Evolutionary conservation across 1,284 basidiomycete genomes (phyloP).

Genomic region (Violaceomyces palustris): DNA sequence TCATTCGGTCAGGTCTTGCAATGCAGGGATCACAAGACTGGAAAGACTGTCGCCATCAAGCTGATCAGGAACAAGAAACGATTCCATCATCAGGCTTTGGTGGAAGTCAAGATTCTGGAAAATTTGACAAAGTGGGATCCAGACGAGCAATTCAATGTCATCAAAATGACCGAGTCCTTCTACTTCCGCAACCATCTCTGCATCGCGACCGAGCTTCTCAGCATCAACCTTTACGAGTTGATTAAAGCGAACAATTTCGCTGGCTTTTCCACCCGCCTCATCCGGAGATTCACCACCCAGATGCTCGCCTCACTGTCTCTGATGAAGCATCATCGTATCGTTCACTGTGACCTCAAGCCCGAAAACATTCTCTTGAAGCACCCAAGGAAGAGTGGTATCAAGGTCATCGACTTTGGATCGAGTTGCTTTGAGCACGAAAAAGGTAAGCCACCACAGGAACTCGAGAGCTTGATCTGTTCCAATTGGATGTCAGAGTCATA

Average conservation of each 20-base stretch:
- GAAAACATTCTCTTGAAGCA: conserved; percentile 96
- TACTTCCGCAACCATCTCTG: conserved; percentile 96
- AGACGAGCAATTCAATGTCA: conserved; percentile 92
- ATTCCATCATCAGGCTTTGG: conserved; percentile 95
- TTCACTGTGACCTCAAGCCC: conserved; percentile 99
- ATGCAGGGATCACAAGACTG: conserved; percentile 94
- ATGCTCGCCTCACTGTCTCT: conserved; percentile 85
- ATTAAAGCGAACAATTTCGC: conserved; percentile 98
- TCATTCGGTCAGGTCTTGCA: conserved; percentile 97
- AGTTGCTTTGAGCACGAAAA: conserved; percentile 99
- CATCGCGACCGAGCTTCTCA: conserved; percentile 95
- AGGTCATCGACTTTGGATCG: conserved; percentile 98
- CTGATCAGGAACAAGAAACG: conserved; percentile 99
- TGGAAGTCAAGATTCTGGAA: conserved; percentile 97
- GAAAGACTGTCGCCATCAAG: conserved; percentile 93
- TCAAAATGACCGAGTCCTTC: conserved; percentile 98
- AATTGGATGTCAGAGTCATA: no score
- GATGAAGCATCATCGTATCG: conserved; percentile 93
- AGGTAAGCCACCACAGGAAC: conserved; percentile 67
- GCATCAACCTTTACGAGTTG: conserved; percentile 97
- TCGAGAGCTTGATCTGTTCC: background rate
- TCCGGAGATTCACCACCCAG: conserved; percentile 92
- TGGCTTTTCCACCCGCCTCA: conserved; percentile 89
- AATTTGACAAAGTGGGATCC: conserved; percentile 95
- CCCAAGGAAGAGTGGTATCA: conserved; percentile 91